Base-by-base conservation (phyloP, 805 yeast species). In the Yarrowia sp. region DNA sequence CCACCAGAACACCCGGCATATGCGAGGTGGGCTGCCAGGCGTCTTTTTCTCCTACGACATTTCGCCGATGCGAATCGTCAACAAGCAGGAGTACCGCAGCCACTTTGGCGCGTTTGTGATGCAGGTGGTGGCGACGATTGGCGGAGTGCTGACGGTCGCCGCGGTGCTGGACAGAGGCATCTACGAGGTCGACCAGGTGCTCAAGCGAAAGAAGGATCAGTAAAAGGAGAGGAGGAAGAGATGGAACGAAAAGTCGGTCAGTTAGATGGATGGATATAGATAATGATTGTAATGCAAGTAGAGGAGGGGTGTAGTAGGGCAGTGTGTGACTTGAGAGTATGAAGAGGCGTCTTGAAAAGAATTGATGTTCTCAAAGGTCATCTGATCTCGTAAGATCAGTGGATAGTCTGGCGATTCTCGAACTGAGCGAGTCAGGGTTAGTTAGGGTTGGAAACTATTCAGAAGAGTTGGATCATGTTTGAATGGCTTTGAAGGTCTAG, bases 121-220 rank as follows among this genome's bases (percentile, higher is more conserved):
- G 70, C 92, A 93, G 43, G 91, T 90, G 36, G 86, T 95, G 72
- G 89, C 97, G 69, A 91, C 96, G 8, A 84, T 94, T 49, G 98
- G 98, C 10, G 98, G 98, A 59, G 92, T 95, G 11, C 82, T 95
- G 70, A 93, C 97, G 36, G 92, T 94, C 36, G 98, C 97, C 10
- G 89, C 97, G 0, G 86, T 93, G 45, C 78, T 93, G 58, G 99
- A 95, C 77, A 85, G 92, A 70, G 87, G 96, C 2, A 89, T 92
- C 5, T 92, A 91, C 86, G 94, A 91, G 12, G 97, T 97, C 0
- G 93, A 92, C 76, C 86, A 86, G 77, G 91, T 89, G 14, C 78
- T 92, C 40, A 82, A 84, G 74, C 85, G 87, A 22, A 89, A 90
- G 78, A 90, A 90, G 80, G 86, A 85, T 68, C 50, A 69, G 64